These are phyloP conservation scores for Sugiyamaella sp. DNA, from an alignment of 1,139 yeast species.

Conservation along the genomic window DNA sequence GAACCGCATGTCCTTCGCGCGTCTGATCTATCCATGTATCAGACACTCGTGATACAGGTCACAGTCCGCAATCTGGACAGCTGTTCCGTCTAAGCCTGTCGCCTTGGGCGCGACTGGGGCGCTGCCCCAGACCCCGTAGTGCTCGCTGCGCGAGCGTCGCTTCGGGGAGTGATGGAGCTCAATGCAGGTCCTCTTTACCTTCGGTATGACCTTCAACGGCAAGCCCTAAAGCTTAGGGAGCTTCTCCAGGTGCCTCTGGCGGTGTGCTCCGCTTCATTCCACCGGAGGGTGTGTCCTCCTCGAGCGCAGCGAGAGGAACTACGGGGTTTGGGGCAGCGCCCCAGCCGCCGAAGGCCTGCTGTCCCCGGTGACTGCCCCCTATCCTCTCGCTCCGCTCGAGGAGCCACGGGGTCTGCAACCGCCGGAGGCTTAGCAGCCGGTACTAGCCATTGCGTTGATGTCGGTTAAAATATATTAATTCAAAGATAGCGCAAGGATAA, in stretches of 20 bases:
- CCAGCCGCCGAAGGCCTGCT: not conserved
- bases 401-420: no score
- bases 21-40: no score
- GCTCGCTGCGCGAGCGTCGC: not conserved
- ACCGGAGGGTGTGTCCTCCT: not conserved
- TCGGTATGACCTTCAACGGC: constrained; percentile 73
- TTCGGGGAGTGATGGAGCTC: not conserved
- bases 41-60: no score
- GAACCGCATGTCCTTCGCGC: no score
- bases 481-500: not conserved
- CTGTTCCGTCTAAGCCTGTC: no score
- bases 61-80: no score
- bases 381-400: constrained; percentile 48
- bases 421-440: no score
- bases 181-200: constrained; percentile 61
- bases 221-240: constrained; percentile 71
- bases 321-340: not conserved
- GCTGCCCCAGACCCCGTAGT: no score
- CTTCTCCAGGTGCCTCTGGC: constrained; percentile 46
- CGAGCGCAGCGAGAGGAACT: not conserved
- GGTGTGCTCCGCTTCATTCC: not conserved
- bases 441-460: no score
- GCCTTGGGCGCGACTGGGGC: no score
- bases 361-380: not conserved
- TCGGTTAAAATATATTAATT: constrained; percentile 40